Evolutionary conservation across 164 flowering plant species (phyloP), one percentile per base, ranked within the genome.

Genomic region (Chimonanthus salicifolius): DNA sequence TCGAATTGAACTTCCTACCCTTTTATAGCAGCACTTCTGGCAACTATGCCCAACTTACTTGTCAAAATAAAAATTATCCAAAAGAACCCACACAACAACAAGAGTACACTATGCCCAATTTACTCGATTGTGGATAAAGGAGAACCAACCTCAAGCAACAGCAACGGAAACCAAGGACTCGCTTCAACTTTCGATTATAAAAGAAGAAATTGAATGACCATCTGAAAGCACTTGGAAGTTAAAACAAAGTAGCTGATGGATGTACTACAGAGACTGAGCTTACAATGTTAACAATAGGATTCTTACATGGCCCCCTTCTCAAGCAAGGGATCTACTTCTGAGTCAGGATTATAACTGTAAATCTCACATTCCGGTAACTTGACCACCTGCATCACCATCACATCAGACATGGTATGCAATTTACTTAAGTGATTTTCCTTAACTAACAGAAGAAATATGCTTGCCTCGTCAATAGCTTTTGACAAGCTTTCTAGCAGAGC

Each of bases 181-280:
- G 95, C 79, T 91, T 94, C 58, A 85, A 82, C 82, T 90, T 92
- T 80, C 92, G 81, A 69, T 92, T 92, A 70, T 93, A 93, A 85
- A 93, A 93, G 88, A 93, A 93, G 85, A 89, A 92, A 76, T 82
- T 88, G 84, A 90, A 94, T 1, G 97, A 88, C 99, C 98, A 96
- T 86, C 99, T 96, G 92, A 64, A 74, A 80, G 70, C 68, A 65
- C 48, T 71, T 65, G 58, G 51, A 2, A n/a, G 70, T 13, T 50
- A 64, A 8, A 49, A n/a, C 44, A 64, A n/a, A 18, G 64, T 20
- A 8, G 50, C 47, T 13, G 16, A 8, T 44, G 50, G 11, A 65
- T 43, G 44, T 47, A 11, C 16, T 66, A 13, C 5, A 45, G 45
- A 54, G 16, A 54, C n/a, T 54, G 16, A 7, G 64, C 8, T 58